Base-by-base conservation (phyloP, 192 early-diverging fungal species). In the Helicostylum pulchrum region DNA sequence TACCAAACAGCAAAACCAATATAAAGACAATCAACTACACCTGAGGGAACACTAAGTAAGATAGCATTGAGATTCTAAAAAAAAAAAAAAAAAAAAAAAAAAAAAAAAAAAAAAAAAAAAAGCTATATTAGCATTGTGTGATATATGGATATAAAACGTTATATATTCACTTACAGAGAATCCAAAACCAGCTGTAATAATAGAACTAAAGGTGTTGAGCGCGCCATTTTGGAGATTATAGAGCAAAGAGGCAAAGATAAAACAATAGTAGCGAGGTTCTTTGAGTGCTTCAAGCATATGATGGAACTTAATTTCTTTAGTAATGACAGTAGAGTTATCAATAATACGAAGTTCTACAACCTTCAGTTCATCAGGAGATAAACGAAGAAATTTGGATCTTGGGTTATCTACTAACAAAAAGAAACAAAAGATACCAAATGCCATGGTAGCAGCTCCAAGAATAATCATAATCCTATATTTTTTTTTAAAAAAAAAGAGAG, bases 381-480 rank as follows among this genome's bases (percentile, higher is more conserved):
- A 51, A 0, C 31, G 21, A 53, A 71, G 50, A 9, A 21, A 43
- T n/a, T 39, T 48, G 39, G 70, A 71, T 31, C 42, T 65, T 34
- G 70, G 70, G 7, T 65, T 53, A 45, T 71, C 70, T 1, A 71
- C 48, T 30, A 71, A 49, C 8, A 51, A 65, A 14, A 71, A 71
- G 57, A 71, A 65, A 20, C 55, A 65, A 17, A 71, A 45, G 2
- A 65, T 15, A 32, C 70, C 70, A 61, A 59, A 65, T 1, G 51
- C 14, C 10, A 60, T 46, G n/a, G 70, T 71, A n/a, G 61, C 51
- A 19, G 63, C n/a, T 30, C 70, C 70, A 21, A 71, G 64, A 21
- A 71, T 71, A 47, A 71, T 66, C 70, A 71, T 65, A 45, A 71
- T 59, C 51, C 51, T 64, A 42, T n/a, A n/a, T n/a, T 14, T 26